A percentile compares a stretch with the other conserved stretches of the same genome.
phyloP scores from a whole-genome alignment of 1,284 basidiomycete genomes.

The Tremellales sp. region DNA sequence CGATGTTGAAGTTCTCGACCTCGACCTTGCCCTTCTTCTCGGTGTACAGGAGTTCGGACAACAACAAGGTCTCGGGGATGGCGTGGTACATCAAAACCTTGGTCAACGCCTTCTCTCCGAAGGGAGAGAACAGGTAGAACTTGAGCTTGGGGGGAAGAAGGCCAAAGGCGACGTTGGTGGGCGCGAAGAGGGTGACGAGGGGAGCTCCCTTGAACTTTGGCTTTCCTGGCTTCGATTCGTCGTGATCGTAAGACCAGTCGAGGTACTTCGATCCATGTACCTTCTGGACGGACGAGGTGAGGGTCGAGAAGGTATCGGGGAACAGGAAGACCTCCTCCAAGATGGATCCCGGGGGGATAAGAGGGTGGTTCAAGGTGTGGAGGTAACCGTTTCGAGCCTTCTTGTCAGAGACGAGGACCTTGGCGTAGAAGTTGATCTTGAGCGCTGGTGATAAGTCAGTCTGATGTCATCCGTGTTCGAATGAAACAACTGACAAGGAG shows the following conservation, averaged over 20 bases:
- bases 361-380: constrained; percentile 60
- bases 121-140: constrained; percentile 65
- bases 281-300: constrained; percentile 61
- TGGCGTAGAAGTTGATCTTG: constrained; percentile 59
- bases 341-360: constrained; percentile 61
- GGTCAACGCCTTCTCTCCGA: constrained; percentile 57
- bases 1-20: constrained; percentile 14
- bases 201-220: constrained; percentile 53
- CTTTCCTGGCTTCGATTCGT: constrained; percentile 45
- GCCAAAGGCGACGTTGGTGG: constrained; percentile 62
- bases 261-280: constrained; percentile 51
- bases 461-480: background rate
- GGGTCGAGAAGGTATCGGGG: constrained; percentile 56
- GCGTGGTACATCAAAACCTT: constrained; percentile 67
- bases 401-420: constrained; percentile 54
- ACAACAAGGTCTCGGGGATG: constrained; percentile 57
- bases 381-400: constrained; percentile 62
- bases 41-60: constrained; percentile 54
- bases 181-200: constrained; percentile 62
- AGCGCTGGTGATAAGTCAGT: constrained; percentile 26
- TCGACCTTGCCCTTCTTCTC: constrained; percentile 17
- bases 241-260: constrained; percentile 50
- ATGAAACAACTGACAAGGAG: constrained; percentile 33
- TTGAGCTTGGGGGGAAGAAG: constrained; percentile 58
- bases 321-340: constrained; percentile 60